These are phyloP conservation scores for Candida nemodendra DNA, from an alignment of 805 yeast species.

Conservation along the genomic window DNA sequence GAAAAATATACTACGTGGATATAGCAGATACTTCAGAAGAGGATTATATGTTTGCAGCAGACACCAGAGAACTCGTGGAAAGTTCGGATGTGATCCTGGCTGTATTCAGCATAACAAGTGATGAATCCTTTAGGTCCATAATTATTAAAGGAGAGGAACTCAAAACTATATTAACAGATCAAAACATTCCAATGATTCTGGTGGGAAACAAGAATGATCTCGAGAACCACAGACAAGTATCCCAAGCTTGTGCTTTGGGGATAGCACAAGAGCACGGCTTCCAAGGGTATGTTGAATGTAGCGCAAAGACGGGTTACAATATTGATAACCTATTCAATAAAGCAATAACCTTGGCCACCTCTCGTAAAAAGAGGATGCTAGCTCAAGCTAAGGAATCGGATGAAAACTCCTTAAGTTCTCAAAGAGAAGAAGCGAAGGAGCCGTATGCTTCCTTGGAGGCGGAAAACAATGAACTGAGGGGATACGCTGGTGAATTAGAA, in stretches of 20 bases:
- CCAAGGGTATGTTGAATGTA: constrained; percentile 61
- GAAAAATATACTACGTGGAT: constrained; percentile 39
- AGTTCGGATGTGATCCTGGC: constrained; percentile 49
- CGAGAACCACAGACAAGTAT: constrained; percentile 72
- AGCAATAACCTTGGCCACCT: too few species aligned
- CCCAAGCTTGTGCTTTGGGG: constrained; percentile 37
- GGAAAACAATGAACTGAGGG: too few species aligned
- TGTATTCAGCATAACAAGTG: constrained; percentile 50
- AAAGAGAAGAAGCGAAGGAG: too few species aligned
- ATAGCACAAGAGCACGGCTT: constrained; percentile 25
- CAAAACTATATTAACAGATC: constrained; percentile 52
- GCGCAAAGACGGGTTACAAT: constrained; percentile 74
- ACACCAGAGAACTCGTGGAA: constrained; percentile 14
- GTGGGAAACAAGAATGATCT: constrained; percentile 80
- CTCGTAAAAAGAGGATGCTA: too few species aligned
- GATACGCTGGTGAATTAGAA: too few species aligned
- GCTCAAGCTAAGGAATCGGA: too few species aligned
- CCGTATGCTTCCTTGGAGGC: too few species aligned
- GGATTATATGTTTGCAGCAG: constrained; percentile 43
- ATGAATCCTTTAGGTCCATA: constrained; percentile 42
- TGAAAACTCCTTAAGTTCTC: too few species aligned
- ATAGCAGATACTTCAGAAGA: constrained; percentile 88
- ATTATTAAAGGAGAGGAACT: constrained; percentile 56
- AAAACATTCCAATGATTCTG: constrained; percentile 36
- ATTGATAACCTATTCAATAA: constrained; percentile 73